Evolutionary conservation across 2,329 filamentous ascomycete genomes (phyloP), one percentile per base, ranked within the genome.

Genomic region (Pseudodiploospora longispora): DNA sequence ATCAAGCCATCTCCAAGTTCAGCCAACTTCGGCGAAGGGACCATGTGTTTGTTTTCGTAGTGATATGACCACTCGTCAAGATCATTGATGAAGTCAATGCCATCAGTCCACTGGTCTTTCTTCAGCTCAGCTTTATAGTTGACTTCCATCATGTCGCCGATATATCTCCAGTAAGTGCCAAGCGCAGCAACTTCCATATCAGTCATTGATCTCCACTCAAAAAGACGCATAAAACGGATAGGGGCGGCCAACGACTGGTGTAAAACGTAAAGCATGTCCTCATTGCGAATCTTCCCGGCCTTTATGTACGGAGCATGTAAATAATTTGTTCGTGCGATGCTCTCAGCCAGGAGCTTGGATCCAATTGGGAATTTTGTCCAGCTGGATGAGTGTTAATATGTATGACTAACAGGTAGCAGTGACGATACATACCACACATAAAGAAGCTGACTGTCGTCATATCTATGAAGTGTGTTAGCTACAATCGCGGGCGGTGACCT

Each of bases 81-180:
- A 44, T 77, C 72, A 4, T 72, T 64, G 37, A 65, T 61, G 55
- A 76, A 78, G 37, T 75, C 73, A 28, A 76, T 57, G 30, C 74
- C 73, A 52, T 77, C 69, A 3, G 47, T 53, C 73, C 74, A 78
- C 10, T 55, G 40, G 6, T 61, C 51, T 31, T 56, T 60, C 5
- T 52, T 48, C 2, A 73, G 63, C 9, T 61, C 55, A 1, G 62
- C 61, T 27, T 59, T 58, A 51, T 76, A 78, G 38, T 68, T 58
- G 48, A 89, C 84, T 0, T 70, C 73, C 77, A 89, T 83, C 42
- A 77, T 76, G 52, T 87, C 80, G 10, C 84, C 85, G 10, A 87
- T 64, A 42, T 71, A 71, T 60, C 85, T 85, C 84, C 83, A 89
- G 55, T 85, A 79, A 0, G 77, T 80, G 10, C 76, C 80, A 30